Percentiles rank a stretch among this genome's conserved stretches.
phyloP scores from a whole-genome alignment of 768 basidiomycete species.

The Neoboletus magnificus region DNA sequence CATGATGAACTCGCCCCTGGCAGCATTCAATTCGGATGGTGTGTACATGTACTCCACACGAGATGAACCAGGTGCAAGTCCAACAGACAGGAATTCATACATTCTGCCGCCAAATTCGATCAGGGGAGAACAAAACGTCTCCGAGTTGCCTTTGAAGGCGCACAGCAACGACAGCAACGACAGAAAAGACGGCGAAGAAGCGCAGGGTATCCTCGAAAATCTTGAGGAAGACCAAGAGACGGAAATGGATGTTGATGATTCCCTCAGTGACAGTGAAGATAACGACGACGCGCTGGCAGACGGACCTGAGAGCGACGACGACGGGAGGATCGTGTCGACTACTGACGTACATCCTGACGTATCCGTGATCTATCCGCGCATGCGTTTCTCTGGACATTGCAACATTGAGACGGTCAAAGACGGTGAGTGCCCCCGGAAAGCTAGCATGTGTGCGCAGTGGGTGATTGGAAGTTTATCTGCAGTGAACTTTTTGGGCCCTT shows the following conservation, averaged over 20 bases:
- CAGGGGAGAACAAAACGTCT: neutral
- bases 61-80: constrained; percentile 47
- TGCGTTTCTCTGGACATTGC: constrained; percentile 62
- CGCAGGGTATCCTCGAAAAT: neutral
- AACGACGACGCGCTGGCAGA: constrained; percentile 24
- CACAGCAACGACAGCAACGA: neutral
- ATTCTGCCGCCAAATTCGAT: constrained; percentile 31
- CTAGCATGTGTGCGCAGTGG: neutral
- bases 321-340: constrained; percentile 22
- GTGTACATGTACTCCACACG: constrained; percentile 72
- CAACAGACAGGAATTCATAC: constrained; percentile 19
- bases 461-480: neutral
- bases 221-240: constrained; percentile 22
- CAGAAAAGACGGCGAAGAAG: constrained; percentile 3
- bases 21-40: constrained; percentile 72
- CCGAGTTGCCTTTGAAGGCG: neutral
- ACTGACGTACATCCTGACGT: constrained; percentile 33
- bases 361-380: constrained; percentile 60
- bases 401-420: constrained; percentile 88
- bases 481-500: constrained; percentile 85
- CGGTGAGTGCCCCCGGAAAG: constrained; percentile 43
- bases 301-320: constrained; percentile 32
- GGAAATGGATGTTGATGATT: constrained; percentile 29
- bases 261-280: constrained; percentile 29
- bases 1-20: constrained; percentile 6